Percentiles rank a stretch among this genome's conserved stretches.
These are phyloP conservation scores for Evernia prunastri DNA, from an alignment of 495 filamentous ascomycete species.

Conservation along the genomic window DNA sequence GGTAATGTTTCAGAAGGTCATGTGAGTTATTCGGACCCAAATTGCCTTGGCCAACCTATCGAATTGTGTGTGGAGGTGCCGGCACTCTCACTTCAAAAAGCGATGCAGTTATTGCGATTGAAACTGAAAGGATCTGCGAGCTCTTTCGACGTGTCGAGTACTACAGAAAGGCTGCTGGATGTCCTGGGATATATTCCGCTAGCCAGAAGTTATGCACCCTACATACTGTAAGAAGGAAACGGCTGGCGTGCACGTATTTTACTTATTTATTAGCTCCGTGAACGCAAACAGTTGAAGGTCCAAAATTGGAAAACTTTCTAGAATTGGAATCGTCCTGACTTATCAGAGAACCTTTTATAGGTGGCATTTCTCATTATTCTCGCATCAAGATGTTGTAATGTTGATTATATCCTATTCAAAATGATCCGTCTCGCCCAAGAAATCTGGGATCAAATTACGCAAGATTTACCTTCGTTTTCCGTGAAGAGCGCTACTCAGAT, in stretches of 20 bases:
- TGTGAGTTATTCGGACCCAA: too few species aligned
- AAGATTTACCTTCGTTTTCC: neutral
- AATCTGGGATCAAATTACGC: neutral
- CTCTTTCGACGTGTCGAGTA: neutral
- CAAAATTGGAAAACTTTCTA: too few species aligned
- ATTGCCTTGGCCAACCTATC: constrained; percentile 37
- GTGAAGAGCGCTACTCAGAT: neutral
- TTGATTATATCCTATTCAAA: neutral
- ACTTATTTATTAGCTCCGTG: too few species aligned
- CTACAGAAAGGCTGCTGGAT: neutral
- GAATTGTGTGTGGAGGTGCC: neutral
- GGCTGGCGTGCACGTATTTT: too few species aligned
- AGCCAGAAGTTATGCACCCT: neutral
- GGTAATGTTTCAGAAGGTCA: too few species aligned
- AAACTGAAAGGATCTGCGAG: neutral
- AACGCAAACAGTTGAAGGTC: too few species aligned
- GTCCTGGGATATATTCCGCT: neutral
- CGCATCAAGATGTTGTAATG: neutral
- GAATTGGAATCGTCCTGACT: too few species aligned
- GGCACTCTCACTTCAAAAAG: neutral
- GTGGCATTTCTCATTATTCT: neutral
- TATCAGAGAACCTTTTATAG: neutral
- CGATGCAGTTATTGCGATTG: neutral
- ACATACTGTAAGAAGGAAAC: too few species aligned
- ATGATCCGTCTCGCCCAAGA: neutral